Base-by-base conservation (phyloP, 495 filamentous ascomycete species). In the Pseudomonodictys pantanalensis region DNA sequence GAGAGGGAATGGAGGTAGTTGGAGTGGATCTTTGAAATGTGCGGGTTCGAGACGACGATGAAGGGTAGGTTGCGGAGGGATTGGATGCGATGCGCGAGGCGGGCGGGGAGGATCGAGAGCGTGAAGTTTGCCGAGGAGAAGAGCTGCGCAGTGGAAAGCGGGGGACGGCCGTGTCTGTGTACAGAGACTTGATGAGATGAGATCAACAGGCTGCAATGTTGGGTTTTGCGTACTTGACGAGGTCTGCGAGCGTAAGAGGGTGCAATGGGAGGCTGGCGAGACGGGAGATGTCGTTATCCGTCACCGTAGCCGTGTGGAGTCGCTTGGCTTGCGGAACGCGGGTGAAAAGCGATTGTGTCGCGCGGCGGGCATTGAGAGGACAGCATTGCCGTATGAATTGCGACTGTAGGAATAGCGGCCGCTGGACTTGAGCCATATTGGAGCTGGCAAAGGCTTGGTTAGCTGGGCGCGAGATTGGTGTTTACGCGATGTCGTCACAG, bases 11-110 rank as follows among this genome's bases (percentile, higher is more conserved):
- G 91, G 38, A 92, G 75, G 73, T 98, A 98, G 73, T 96, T 97
- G 68, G 88, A 83, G 76, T 97, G 96, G 54, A 98, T 97, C 62
- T 84, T 84, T 28, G 86, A 86, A 51, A 97, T 89, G 68, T 96
- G 88, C 1, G 91, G 89, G 71, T 97, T 97, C 0, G 92, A 91
- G 17, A 98, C 93, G 43, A 98, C 92, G 67, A 98, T 98, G 73
- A 89, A 98, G 1, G 93, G 95, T 2, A 98, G 83, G 73, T 95
- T 96, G 53, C 92, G 86, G 11, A 98, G 75, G 1, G 89, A 87
- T 72, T 96, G 87, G 44, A 97, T 93, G 33, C 93, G 90, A 67
- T 93, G 91, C 2, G 93, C 95, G 15, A 98, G 83, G n/a, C 93
- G 89, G 53, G 92, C 86, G 15, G 93, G 93, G 29, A 97, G 86